Evolutionary conservation across 805 yeast species (phyloP).

Genomic region (Metschnikowia dekortorum): DNA sequence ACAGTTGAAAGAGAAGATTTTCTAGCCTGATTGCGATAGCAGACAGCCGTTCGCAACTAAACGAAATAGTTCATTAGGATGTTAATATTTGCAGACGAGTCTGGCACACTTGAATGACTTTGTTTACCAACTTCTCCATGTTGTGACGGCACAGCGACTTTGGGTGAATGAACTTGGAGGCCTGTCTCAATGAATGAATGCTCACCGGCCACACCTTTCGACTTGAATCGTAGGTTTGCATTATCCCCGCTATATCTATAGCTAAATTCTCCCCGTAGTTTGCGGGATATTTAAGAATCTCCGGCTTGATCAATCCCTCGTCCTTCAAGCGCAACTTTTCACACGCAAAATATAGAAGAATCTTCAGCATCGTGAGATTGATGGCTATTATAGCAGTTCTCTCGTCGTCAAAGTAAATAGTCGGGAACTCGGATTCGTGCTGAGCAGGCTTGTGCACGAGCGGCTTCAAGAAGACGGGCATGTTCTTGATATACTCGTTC

Average conservation of each 20-base stretch:
- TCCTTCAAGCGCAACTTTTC: slow-evolving; percentile 8
- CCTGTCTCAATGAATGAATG: slow-evolving; percentile 31
- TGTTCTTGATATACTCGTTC: slow-evolving; percentile 25
- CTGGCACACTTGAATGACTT: slow-evolving; percentile 13
- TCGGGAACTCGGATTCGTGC: slow-evolving; percentile 24
- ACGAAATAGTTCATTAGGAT: background rate
- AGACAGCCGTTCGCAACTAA: background rate
- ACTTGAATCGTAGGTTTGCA: slow-evolving; percentile 34
- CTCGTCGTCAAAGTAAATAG: slow-evolving; percentile 34
- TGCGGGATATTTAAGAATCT: slow-evolving; percentile 22
- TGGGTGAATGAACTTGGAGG: slow-evolving; percentile 8
- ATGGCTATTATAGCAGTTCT: slow-evolving; percentile 29
- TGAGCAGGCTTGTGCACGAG: slow-evolving; percentile 26
- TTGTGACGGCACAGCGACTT: slow-evolving; percentile 11
- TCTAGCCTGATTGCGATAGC: background rate
- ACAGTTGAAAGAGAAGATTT: slow-evolving; percentile 28
- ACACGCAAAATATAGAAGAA: slow-evolving; percentile 26
- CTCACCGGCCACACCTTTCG: slow-evolving; percentile 32
- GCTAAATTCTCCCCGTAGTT: slow-evolving; percentile 26
- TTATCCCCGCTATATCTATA: slow-evolving; percentile 35
- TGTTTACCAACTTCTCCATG: slow-evolving; percentile 11
- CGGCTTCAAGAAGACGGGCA: slow-evolving; percentile 31
- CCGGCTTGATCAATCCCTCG: slow-evolving; percentile 18
- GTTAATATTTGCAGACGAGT: slow-evolving; percentile 13
- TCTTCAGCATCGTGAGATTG: slow-evolving; percentile 26